phyloP scores from a whole-genome alignment of 805 yeast species.

The Brettanomyces nanus region DNA sequence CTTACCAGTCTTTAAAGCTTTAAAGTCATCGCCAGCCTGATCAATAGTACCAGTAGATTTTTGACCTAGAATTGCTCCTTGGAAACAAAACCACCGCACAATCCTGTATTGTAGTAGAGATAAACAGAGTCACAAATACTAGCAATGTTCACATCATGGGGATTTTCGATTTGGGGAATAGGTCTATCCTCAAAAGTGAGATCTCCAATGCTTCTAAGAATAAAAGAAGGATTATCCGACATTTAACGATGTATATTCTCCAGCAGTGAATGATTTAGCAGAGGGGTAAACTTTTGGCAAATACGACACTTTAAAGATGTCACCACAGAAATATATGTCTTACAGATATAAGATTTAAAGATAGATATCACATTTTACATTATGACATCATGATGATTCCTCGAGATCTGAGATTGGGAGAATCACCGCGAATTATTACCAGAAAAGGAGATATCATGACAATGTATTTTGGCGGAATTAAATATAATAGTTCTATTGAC shows the following conservation, averaged over 20 bases:
- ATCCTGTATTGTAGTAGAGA: constrained; percentile 74
- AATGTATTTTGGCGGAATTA: too few relatives aligned
- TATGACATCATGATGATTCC: too few relatives aligned
- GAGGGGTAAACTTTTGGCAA: neutral
- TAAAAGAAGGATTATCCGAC: constrained; percentile 40
- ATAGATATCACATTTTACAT: too few relatives aligned
- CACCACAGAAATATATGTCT: too few relatives aligned
- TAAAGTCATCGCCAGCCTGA: constrained; percentile 62
- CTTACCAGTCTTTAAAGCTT: constrained; percentile 66
- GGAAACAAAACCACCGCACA: constrained; percentile 69
- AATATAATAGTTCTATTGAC: too few relatives aligned
- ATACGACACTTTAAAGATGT: too few relatives aligned
- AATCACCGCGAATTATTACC: too few relatives aligned
- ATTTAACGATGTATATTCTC: neutral
- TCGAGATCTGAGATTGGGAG: too few relatives aligned
- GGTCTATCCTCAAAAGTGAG: constrained; percentile 51
- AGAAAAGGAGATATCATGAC: too few relatives aligned
- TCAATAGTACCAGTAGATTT: constrained; percentile 74
- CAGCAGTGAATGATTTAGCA: neutral
- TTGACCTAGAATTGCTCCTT: constrained; percentile 67
- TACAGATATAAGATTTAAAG: too few relatives aligned
- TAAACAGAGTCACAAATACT: constrained; percentile 88
- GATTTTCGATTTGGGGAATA: constrained; percentile 52
- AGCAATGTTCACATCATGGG: constrained; percentile 57
- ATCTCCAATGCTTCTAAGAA: constrained; percentile 45